phyloP scores from a whole-genome alignment of 768 basidiomycete species.

The Leccinum longicurvipes region DNA sequence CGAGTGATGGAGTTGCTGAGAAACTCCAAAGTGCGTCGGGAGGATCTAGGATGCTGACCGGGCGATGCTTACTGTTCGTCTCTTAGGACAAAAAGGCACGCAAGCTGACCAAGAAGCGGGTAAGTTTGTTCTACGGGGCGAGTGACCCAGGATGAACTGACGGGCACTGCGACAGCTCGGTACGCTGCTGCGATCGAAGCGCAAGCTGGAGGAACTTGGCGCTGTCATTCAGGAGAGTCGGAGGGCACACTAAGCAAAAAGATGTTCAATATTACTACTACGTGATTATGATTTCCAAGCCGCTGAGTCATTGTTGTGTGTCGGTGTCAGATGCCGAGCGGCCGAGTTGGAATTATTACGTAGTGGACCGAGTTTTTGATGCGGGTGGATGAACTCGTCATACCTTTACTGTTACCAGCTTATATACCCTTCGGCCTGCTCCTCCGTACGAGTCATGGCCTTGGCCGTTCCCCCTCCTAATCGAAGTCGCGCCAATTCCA shows the following conservation, averaged over 20 bases:
- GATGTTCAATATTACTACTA: neutral
- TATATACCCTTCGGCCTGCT: neutral
- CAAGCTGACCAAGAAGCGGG: conserved; percentile 99
- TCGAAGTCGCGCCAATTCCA: conserved; percentile 59
- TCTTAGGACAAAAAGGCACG: conserved; percentile 95
- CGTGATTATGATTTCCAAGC: neutral
- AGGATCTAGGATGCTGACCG: neutral
- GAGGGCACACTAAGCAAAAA: conserved; percentile 52
- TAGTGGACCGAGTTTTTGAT: conserved; percentile 17
- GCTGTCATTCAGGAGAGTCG: conserved; percentile 92
- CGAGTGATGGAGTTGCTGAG: conserved; percentile 97
- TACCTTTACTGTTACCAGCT: neutral
- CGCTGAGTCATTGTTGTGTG: conserved; percentile 12
- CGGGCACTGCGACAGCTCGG: conserved; percentile 60
- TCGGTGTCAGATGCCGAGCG: neutral
- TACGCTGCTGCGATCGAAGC: conserved; percentile 96
- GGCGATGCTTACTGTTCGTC: neutral
- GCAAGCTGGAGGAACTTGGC: conserved; percentile 96
- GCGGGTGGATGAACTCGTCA: neutral
- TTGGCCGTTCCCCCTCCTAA: conserved; percentile 39
- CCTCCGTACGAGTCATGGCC: conserved; percentile 20
- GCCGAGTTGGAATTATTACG: neutral
- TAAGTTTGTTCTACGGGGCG: conserved; percentile 41
- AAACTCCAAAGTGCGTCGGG: conserved; percentile 81
- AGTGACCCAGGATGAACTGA: neutral